These are phyloP conservation scores for Oleoguttula mirabilis DNA, from an alignment of 495 filamentous ascomycete species.

Conservation along the genomic window DNA sequence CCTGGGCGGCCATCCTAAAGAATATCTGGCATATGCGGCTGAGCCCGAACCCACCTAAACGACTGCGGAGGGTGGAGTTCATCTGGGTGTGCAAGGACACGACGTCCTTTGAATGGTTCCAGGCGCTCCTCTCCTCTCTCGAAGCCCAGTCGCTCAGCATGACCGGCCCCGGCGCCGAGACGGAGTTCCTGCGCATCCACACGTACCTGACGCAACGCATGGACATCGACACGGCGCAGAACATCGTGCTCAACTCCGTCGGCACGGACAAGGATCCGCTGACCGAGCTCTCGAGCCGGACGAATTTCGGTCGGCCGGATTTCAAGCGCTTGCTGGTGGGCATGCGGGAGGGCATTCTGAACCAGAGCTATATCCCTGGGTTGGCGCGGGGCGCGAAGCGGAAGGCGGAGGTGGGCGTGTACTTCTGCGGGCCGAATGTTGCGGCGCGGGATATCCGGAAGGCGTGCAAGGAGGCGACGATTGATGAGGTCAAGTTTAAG, in stretches of 20 bases:
- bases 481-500: constrained; percentile 73
- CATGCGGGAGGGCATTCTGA: constrained; percentile 77
- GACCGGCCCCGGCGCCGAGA: constrained; percentile 46
- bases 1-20: constrained; percentile 95
- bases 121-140: constrained; percentile 81
- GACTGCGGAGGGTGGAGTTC: constrained; percentile 91
- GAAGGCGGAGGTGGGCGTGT: constrained; percentile 83
- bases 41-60: constrained; percentile 68
- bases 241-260: constrained; percentile 93
- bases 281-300: constrained; percentile 77
- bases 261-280: constrained; percentile 78
- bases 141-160: constrained; percentile 64
- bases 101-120: constrained; percentile 96
- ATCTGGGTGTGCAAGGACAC: constrained; percentile 99
- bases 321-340: constrained; percentile 68
- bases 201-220: constrained; percentile 93
- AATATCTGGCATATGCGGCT: constrained; percentile 95
- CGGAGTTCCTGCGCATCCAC: constrained; percentile 94
- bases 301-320: constrained; percentile 92
- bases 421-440: constrained; percentile 86
- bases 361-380: constrained; percentile 73
- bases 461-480: constrained; percentile 58
- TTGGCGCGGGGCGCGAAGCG: constrained; percentile 47
- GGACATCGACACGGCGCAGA: constrained; percentile 81
- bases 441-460: constrained; percentile 74